Conservation (phyloP, 2,329 filamentous ascomycete species). For the Cytospora paraplurivora region DNA sequence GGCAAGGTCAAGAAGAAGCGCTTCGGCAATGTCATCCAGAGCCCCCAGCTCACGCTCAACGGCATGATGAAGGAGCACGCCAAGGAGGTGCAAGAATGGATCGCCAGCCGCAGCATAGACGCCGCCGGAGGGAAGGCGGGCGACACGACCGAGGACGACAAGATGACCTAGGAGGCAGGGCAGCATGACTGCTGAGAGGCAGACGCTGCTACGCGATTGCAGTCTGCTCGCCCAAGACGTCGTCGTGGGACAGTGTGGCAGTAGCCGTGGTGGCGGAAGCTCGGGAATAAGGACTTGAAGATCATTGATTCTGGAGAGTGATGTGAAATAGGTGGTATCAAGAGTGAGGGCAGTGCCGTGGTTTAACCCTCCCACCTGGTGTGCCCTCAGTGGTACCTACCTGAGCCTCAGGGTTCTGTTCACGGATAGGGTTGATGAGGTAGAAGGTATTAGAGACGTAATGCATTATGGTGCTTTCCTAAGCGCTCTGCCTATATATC, state of each 20-base stretch:
- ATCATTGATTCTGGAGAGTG: too few species aligned
- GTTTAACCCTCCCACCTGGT: too few species aligned
- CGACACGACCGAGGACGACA: slow-evolving; percentile 53
- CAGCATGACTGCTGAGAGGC: background rate
- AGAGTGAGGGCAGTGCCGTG: too few species aligned
- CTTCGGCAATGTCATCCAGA: slow-evolving; percentile 60
- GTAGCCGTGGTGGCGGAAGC: too few species aligned
- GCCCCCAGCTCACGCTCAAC: slow-evolving; percentile 50
- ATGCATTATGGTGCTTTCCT: background rate
- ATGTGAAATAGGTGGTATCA: too few species aligned
- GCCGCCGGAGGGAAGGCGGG: slow-evolving; percentile 38
- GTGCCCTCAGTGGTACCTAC: too few species aligned
- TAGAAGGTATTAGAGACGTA: background rate
- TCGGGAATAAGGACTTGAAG: too few species aligned
- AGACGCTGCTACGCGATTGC: background rate
- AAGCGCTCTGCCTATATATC: background rate
- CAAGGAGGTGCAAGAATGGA: slow-evolving; percentile 54
- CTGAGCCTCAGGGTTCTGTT: background rate
- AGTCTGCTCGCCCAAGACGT: background rate
- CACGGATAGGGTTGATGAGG: background rate
- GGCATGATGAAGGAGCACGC: slow-evolving; percentile 61
- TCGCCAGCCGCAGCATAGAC: slow-evolving; percentile 41
- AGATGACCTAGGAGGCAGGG: slow-evolving; percentile 25
- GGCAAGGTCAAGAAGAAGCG: slow-evolving; percentile 62
- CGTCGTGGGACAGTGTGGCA: background rate